Base-by-base conservation (phyloP, 345 rosid species). In the Dipteronia dyeriana region DNA sequence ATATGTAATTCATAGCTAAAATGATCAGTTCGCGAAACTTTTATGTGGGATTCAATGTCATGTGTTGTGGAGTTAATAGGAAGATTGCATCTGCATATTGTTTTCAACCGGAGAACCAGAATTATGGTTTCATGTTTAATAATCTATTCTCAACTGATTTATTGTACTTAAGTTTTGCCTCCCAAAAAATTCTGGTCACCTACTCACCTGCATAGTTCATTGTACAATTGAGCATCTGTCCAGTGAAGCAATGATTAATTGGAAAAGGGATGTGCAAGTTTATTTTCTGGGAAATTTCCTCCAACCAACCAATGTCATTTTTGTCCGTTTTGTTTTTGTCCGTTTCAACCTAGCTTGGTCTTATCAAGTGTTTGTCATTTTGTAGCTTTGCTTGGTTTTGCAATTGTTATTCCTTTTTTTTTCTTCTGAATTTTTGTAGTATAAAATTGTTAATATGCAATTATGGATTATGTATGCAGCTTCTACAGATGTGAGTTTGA, bases 401-500 rank as follows among this genome's bases (percentile, higher is more conserved):
- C 38, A 34, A 16, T 3, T 39, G 8, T 41, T 14, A 39, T 11
- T 22, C 23, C 29, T 69, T 25, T 31, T 3, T 60, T 23, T 25
- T 31, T 3, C 49, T 23, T 26, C 20, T 25, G 20, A 34, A 39
- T 56, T 0, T 14, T 13, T 60, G 0, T 5, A 17, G 38, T 25
- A 38, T 68, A 16, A 54, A 74, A 7, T 23, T 68, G 72, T 61
- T 60, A n/a, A 62, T 14, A 53, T 34, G 38, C 22, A 53, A 41
- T 25, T 49, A 41, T 25, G 39, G 66, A 60, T 68, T 82, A 66
- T 79, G 67, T 11, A 69, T 85, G 89, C 95, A 94, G 98, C 86
- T 89, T 96, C 87, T 89, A 92, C 80, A 84, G 97, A 71, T 96
- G 99, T 76, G 85, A 92, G 78, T 96, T 91, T 81, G 99, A 96